Evolutionary conservation across 2,329 filamentous ascomycete genomes (phyloP), one percentile per base, ranked within the genome.

Genomic region (Chrysoporthe cubensis): DNA sequence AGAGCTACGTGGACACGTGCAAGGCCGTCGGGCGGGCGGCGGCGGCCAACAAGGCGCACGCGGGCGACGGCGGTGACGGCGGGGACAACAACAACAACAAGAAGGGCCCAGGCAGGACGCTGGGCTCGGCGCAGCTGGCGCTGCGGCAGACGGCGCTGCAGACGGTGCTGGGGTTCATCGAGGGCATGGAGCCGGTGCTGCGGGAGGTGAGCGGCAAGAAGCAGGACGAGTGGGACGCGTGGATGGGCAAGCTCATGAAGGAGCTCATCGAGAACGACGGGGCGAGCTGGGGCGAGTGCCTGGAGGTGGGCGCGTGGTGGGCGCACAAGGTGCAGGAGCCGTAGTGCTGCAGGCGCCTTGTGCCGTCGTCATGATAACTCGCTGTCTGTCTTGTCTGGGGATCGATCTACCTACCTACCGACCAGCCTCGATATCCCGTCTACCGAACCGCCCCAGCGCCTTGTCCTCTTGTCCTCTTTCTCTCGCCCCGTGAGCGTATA

Each of bases 221-320:
- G 74, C 88, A 92, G 75, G 93, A 97, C 73, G 94, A 97, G 80
- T 97, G 94, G 94, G 92, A 96, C 77, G 84, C 88, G 54, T 97
- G 94, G 94, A 88, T 92, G 80, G 89, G 90, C 52, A 92, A 90
- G 78, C 92, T 97, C 91, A 95, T 93, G 85, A 87, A 88, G 59
- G 91, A 96, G 78, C 79, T 97, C 74, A 85, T 97, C 75, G 89
- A 91, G 76, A 90, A 95, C 69, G 90, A 89, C 65, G 92, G 92
- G 26, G 90, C 92, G 21, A 89, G 87, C 60, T 94, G 89, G 82
- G 94, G 94, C 60, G 94, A 97, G 78, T 97, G 93, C 78, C 81
- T 97, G 26, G 93, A 88, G 74, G 88, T 94, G 71, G 92, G 95
- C 48, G 96, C 94, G 78, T 97, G 94, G 83, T 96, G 90, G 78